Evolutionary conservation across 495 filamentous ascomycete genomes (phyloP).

Genomic region (Aspergillus diversus): DNA sequence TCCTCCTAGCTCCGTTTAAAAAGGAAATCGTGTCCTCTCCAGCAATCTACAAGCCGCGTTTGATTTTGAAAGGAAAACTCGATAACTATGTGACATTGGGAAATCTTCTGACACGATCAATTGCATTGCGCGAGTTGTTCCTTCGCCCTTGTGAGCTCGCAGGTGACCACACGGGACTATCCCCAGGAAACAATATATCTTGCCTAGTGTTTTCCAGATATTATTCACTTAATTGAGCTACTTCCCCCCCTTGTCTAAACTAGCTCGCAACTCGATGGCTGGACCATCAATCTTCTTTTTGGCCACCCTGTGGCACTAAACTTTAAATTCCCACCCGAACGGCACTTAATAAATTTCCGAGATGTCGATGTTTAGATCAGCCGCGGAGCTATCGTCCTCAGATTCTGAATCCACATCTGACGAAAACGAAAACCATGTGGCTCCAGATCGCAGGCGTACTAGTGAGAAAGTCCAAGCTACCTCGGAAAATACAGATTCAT

Average conservation of each 20-base stretch:
- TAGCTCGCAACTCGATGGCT: slow-evolving; percentile 20
- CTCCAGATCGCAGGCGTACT: neutral
- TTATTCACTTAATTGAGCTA: neutral
- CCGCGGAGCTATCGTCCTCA: slow-evolving; percentile 46
- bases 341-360: slow-evolving; percentile 16
- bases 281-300: slow-evolving; percentile 8
- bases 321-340: neutral
- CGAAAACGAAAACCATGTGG: slow-evolving; percentile 24
- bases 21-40: slow-evolving; percentile 16
- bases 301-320: slow-evolving; percentile 12
- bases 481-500: slow-evolving; percentile 9
- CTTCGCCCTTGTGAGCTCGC: neutral
- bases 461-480: slow-evolving; percentile 1
- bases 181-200: neutral
- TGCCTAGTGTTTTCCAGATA: neutral
- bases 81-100: neutral
- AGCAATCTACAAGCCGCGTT: neutral
- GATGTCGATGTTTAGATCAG: slow-evolving; percentile 52
- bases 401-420: slow-evolving; percentile 39
- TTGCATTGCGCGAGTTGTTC: neutral
- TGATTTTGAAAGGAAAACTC: neutral
- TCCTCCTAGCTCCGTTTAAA: neutral
- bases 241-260: neutral
- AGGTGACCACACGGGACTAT: neutral
- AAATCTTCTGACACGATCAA: neutral